Conservation (phyloP, 1,139 yeast genomes). For the Blastobotrys ciferrii region DNA sequence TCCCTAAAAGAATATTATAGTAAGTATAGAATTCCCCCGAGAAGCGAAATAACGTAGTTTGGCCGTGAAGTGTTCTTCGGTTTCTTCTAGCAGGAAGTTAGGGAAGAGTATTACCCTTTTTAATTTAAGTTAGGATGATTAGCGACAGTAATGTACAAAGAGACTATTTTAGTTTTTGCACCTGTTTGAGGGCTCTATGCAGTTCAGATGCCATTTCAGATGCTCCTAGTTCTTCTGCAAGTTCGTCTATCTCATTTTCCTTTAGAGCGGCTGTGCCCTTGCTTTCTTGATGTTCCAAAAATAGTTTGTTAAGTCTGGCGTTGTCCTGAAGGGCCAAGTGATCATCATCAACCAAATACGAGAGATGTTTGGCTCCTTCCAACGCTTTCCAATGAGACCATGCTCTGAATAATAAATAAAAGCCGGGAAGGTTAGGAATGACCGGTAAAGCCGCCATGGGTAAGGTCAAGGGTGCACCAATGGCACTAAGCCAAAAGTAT, state of each 20-base stretch:
- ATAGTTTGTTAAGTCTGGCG: conserved; percentile 22
- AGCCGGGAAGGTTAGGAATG: conserved; percentile 95
- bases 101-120: too few relatives aligned
- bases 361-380: conserved; percentile 69
- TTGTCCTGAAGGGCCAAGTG: conserved; percentile 26
- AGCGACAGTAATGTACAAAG: too few relatives aligned
- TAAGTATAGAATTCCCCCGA: conserved; percentile 10
- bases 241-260: conserved; percentile 25
- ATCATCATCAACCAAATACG: conserved; percentile 44
- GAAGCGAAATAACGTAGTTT: too few relatives aligned
- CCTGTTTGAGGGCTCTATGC: conserved; percentile 30
- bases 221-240: conserved; percentile 27
- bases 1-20: too few relatives aligned
- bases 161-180: conserved; percentile 15
- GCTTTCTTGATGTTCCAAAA: conserved; percentile 9
- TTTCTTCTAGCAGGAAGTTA: too few relatives aligned
- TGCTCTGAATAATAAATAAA: conserved; percentile 75
- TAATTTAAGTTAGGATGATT: too few relatives aligned
- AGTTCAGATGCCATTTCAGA: conserved; percentile 30
- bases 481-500: conserved; percentile 48
- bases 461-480: conserved; percentile 72
- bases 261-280: conserved; percentile 22
- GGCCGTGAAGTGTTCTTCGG: too few relatives aligned
- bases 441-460: conserved; percentile 83
- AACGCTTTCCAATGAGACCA: conserved; percentile 84